Conservation (phyloP, 2,329 filamentous ascomycete species). For the Neofusicoccum ribis region DNA sequence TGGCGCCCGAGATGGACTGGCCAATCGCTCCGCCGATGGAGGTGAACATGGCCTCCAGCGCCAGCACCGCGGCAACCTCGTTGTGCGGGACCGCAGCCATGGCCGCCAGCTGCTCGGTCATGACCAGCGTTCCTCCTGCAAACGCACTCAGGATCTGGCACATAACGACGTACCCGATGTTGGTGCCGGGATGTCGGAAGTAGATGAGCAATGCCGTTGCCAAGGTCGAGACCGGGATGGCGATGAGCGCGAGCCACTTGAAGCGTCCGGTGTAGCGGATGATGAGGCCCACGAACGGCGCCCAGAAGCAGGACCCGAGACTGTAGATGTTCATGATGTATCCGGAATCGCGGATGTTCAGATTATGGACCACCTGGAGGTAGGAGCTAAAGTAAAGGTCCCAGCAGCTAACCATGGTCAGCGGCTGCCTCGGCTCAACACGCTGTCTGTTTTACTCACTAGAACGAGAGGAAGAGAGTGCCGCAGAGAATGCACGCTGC, state of each 20-base stretch:
- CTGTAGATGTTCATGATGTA: slow-evolving; percentile 32
- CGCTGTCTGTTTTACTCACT: not conserved
- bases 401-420: slow-evolving; percentile 24
- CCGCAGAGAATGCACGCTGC: slow-evolving; percentile 56
- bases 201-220: slow-evolving; percentile 34
- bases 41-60: slow-evolving; percentile 61
- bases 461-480: slow-evolving; percentile 21
- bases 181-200: slow-evolving; percentile 30
- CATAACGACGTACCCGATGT: slow-evolving; percentile 34
- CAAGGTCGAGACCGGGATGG: slow-evolving; percentile 28
- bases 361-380: slow-evolving; percentile 32
- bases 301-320: slow-evolving; percentile 29
- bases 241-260: slow-evolving; percentile 21
- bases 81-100: slow-evolving; percentile 46
- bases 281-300: slow-evolving; percentile 22
- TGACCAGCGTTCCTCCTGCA: slow-evolving; percentile 31
- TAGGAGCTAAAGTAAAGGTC: slow-evolving; percentile 35
- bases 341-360: slow-evolving; percentile 24
- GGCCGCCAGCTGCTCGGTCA: slow-evolving; percentile 17
- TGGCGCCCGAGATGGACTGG: slow-evolving; percentile 57
- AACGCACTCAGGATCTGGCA: slow-evolving; percentile 34
- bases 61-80: slow-evolving; percentile 61
- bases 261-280: slow-evolving; percentile 22
- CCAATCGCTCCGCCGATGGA: slow-evolving; percentile 50
- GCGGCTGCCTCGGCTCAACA: too few relatives aligned